These are phyloP conservation scores for Thelonectria rubi DNA, from an alignment of 2,329 filamentous ascomycete species.

Conservation along the genomic window DNA sequence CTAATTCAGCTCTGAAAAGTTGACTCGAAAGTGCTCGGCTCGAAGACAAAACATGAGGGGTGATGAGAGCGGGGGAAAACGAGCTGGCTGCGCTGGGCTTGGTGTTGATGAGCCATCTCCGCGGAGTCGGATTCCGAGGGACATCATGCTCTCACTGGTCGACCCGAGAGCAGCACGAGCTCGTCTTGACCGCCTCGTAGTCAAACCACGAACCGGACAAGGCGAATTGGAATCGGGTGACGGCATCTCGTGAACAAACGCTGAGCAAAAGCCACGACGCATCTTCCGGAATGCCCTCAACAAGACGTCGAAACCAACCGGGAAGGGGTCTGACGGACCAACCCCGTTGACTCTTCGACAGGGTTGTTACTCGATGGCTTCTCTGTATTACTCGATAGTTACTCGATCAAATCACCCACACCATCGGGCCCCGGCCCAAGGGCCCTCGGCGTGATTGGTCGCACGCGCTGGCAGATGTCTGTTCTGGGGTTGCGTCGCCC, in stretches of 20 bases:
- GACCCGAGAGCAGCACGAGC: not conserved
- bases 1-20: slow-evolving; percentile 3
- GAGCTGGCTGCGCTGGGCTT: not conserved
- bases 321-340: not conserved
- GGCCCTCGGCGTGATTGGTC: slow-evolving; percentile 36
- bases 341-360: not conserved
- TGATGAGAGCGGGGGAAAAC: no score
- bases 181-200: slow-evolving; percentile 6
- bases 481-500: not conserved
- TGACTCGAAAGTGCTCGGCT: not conserved
- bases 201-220: not conserved
- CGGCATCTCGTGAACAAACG: slow-evolving; percentile 12
- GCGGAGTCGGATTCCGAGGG: not conserved
- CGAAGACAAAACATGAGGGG: not conserved
- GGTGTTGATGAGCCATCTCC: slow-evolving; percentile 3
- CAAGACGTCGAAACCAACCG: not conserved
- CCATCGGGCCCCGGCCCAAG: slow-evolving; percentile 15
- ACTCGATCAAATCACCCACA: slow-evolving; percentile 56
- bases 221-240: not conserved
- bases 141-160: not conserved
- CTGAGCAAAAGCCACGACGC: not conserved
- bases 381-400: slow-evolving; percentile 53
- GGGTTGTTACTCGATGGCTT: slow-evolving; percentile 13
- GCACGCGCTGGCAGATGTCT: not conserved
- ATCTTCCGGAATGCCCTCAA: slow-evolving; percentile 24